Conservation (phyloP, 164 flowering plant genomes). For the Magnolia kwangsiensis region DNA sequence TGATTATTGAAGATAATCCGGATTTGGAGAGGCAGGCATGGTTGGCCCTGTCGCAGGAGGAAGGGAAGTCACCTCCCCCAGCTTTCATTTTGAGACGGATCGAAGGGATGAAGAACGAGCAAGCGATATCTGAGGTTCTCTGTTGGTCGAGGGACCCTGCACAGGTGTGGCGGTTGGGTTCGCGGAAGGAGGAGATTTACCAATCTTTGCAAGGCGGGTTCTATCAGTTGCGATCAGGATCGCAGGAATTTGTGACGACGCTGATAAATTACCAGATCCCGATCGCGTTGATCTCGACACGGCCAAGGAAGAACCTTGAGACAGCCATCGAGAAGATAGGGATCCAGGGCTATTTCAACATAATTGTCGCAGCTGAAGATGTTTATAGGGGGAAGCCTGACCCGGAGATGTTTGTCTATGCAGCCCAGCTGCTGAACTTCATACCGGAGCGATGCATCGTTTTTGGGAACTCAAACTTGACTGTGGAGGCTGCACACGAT, state of each 20-base stretch:
- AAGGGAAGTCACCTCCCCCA: slow-evolving; percentile 82
- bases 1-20: slow-evolving; percentile 70
- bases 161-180: slow-evolving; percentile 61
- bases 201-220: slow-evolving; percentile 73
- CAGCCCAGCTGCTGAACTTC: slow-evolving; percentile 74
- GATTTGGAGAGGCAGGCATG: slow-evolving; percentile 88
- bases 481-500: slow-evolving; percentile 96
- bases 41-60: slow-evolving; percentile 79
- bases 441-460: slow-evolving; percentile 93
- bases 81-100: slow-evolving; percentile 64
- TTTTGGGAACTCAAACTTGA: slow-evolving; percentile 89
- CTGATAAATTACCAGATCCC: slow-evolving; percentile 83
- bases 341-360: slow-evolving; percentile 63
- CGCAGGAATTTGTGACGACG: slow-evolving; percentile 70
- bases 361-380: slow-evolving; percentile 82
- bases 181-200: slow-evolving; percentile 80
- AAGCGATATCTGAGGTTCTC: slow-evolving; percentile 88
- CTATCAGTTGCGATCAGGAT: slow-evolving; percentile 63
- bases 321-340: slow-evolving; percentile 60
- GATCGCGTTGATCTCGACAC: slow-evolving; percentile 87
- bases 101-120: slow-evolving; percentile 98
- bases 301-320: slow-evolving; percentile 64
- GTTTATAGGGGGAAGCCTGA: slow-evolving; percentile 95
- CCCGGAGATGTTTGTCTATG: slow-evolving; percentile 94
- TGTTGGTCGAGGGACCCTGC: slow-evolving; percentile 94